Evolutionary conservation across 352 stramenopile genomes (phyloP), one percentile per base, ranked within the genome.

Genomic region (Globisporangium acanthophoron): DNA sequence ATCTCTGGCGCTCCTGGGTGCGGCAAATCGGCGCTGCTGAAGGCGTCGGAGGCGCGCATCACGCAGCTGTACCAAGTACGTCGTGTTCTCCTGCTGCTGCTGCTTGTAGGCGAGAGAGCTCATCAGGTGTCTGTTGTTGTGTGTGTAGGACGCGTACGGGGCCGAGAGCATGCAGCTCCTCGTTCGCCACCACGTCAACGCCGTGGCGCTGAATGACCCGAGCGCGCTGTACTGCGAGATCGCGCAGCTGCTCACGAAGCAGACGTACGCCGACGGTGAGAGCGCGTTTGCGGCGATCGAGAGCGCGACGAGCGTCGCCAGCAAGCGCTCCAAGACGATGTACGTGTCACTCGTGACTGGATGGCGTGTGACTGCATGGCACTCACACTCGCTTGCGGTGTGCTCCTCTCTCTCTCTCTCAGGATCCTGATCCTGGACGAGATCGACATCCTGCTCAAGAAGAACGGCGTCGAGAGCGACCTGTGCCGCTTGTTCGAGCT

Each of bases 371-470:
- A 18, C 16, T 29, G 13, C 31, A 15, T 5, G 3, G n/a, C 5
- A 18, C 33, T 45, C 33, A 45, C 50, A 9, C 24, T 15, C n/a
- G 18, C 43, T 29, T 12, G 21, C n/a, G 18, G 20, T 2, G 44
- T 16, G 37, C 24, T 8, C 40, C 51, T 56, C 31, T 41, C 20
- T 9, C 29, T 48, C 40, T 35, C 20, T 39, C 1, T 44, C 33
- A 86, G 74, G 56, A 71, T 94, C 15, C 69, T 94, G 15, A 67
- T 93, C 29, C 57, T 94, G 58, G 85, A 94, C 65, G 85, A 94
- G 64, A 92, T 94, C 48, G 85, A 94, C 45, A 71, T 72, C 2
- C 65, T 94, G 12, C 43, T 87, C 18, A 87, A 87, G 49, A 73
- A 80, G 45, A 80, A 88, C 21, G 77, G 73, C 21, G 73, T 84